Evolutionary conservation across 371 early-diverging fungal species (phyloP).

Genomic region (Rhizopus microsporus): DNA sequence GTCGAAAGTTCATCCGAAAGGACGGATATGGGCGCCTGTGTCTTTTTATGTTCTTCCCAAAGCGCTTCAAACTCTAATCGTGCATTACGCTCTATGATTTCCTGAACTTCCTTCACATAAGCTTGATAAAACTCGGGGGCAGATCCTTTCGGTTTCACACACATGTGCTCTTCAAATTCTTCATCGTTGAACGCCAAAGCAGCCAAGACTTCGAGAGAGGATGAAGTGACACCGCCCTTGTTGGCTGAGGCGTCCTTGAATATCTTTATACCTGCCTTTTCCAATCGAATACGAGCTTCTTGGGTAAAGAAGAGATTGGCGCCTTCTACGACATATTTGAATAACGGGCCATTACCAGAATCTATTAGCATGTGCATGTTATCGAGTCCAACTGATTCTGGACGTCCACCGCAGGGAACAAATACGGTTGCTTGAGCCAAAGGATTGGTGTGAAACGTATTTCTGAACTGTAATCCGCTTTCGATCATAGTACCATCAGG

Average conservation of each 20-base stretch:
- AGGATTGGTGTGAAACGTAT: conserved; percentile 91
- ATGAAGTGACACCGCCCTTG: conserved; percentile 98
- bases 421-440: conserved; percentile 84
- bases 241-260: conserved; percentile 99
- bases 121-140: conserved; percentile 86
- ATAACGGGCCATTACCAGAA: conserved; percentile 78
- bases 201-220: conserved; percentile 95
- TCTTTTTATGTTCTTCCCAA: conserved; percentile 85
- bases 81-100: conserved; percentile 92
- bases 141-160: conserved; percentile 68
- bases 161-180: conserved; percentile 90
- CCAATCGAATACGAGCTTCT: conserved; percentile 95
- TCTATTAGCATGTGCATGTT: conserved; percentile 83
- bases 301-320: conserved; percentile 99
- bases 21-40: conserved; percentile 77
- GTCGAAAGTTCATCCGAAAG: conserved; percentile 90
- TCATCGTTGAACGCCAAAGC: conserved; percentile 92
- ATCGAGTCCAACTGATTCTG: conserved; percentile 94
- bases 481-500: conserved; percentile 88
- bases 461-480: conserved; percentile 92
- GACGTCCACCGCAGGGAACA: conserved; percentile 98
- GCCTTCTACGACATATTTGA: conserved; percentile 98
- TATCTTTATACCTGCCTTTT: conserved; percentile 90
- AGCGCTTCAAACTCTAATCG: conserved; percentile 93
- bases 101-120: conserved; percentile 91